Evolutionary conservation across 2,329 filamentous ascomycete genomes (phyloP).

Genomic region (Penicillium sp.): DNA sequence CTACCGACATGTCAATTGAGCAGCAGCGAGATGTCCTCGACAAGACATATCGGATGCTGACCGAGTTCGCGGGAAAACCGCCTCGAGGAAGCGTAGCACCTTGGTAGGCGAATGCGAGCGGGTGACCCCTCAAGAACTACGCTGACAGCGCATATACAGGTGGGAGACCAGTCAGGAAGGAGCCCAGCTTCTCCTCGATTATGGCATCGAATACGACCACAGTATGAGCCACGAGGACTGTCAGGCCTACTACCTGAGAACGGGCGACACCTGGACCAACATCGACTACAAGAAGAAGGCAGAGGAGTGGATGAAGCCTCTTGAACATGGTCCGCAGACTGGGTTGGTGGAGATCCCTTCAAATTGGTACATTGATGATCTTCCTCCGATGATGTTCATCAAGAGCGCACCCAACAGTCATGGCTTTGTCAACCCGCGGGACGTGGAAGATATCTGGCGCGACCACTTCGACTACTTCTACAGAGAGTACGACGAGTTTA

Average conservation of each 20-base stretch:
- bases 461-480: constrained; percentile 70
- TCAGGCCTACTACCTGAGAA: constrained; percentile 46
- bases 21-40: constrained; percentile 76
- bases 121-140: too few relatives aligned
- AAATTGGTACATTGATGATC: constrained; percentile 48
- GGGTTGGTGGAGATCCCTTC: constrained; percentile 47
- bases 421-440: constrained; percentile 59
- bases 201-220: constrained; percentile 49
- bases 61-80: constrained; percentile 72
- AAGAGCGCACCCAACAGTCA: constrained; percentile 52
- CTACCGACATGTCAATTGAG: constrained; percentile 69
- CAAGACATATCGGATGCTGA: constrained; percentile 74
- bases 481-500: constrained; percentile 72
- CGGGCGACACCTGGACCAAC: constrained; percentile 47
- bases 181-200: constrained; percentile 47
- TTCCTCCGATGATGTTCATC: constrained; percentile 50
- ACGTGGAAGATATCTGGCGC: constrained; percentile 63
- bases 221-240: constrained; percentile 49
- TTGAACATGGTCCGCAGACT: constrained; percentile 48
- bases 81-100: constrained; percentile 73
- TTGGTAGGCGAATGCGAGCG: constrained; percentile 46
- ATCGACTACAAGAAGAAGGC: constrained; percentile 45
- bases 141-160: constrained; percentile 3
- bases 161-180: constrained; percentile 73
- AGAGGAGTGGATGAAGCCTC: constrained; percentile 48